Evolutionary conservation across 306 rosid genomes (phyloP), one percentile per base, ranked within the genome.

Genomic region (Alnus rubra): DNA sequence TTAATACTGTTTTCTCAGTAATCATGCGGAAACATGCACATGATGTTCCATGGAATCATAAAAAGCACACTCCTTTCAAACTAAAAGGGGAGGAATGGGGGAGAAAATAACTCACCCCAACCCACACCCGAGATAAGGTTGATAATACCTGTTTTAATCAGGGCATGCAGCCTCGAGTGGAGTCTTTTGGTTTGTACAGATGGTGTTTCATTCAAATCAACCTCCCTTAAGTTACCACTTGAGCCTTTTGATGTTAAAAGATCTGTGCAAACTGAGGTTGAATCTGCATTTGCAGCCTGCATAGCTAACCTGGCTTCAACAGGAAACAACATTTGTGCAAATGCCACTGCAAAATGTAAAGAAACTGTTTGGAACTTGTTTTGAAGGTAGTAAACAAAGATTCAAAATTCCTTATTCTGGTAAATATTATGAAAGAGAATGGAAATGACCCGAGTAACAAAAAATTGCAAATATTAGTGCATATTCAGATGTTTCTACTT

Each of bases 151-250:
- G 97, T 95, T 88, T 90, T 92, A 7, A 80, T 71, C 49, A 95
- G 93, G 76, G 96, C 88, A 69, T 81, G 86, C 81, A 88, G 68
- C 83, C 82, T 86, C 73, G 56, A 48, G 51, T 85, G 90, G 65
- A 95, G 94, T 78, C 90, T 90, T 88, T 81, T 89, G 81, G 85
- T 85, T 70, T 85, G 80, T 45, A 33, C 80, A 11, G 88, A 65
- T 9, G 94, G 99, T 19, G 91, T 90, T 86, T 96, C 99, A 80
- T 93, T 91, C 77, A 91, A 81, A 79, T 96, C 94, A 58, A 95
- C 98, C 80, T 88, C 92, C 58, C 86, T 87, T 52, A 84, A 80
- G 68, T 83, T 86, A 1, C 90, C 98, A 79, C 75, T 86, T 53
- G 94, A 88, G 44, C 89, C 82, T 78, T 65, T 86, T 62, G 76